Base-by-base conservation (phyloP, 768 basidiomycete genomes). In the Clavaria fumosa region DNA sequence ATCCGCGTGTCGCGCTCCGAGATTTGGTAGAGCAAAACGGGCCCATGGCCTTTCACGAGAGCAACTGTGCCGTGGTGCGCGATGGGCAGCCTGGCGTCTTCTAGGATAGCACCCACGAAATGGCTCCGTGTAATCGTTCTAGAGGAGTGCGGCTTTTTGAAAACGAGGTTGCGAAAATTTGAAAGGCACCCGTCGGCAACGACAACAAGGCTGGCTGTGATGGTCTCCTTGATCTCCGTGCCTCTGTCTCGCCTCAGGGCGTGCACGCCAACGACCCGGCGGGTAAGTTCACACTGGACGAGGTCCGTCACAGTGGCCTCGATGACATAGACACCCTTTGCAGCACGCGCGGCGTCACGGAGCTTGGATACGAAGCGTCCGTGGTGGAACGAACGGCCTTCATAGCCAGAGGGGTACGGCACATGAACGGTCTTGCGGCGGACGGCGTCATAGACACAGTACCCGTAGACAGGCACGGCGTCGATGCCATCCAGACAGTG, bases 151-250 rank as follows among this genome's bases (percentile, higher is more conserved):
- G n/a, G n/a, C n/a, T n/a, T n/a, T 49, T 73, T 75, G 66, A 78
- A 67, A n/a, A 88, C 73, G 1, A 62, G 43, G 7, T 57, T 64
- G 35, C 93, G 69, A 64, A 99, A 91, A 51, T 91, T 95, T 3
- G 86, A 91, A 59, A 85, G 85, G 55, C 88, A 95, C 0, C 93
- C 93, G 53, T 99, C 93, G 3, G 91, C 89, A 41, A 96, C 60
- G 52, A 97, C 60, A 31, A 88, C 83, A 35, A 99, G 55, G 45
- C 80, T 75, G 0, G 84, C 89, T 41, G 63, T 67, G 49, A 77
- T 76, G 0, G 66, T 50, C 42, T 75, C 66, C 47, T 71, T 69
- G 43, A 63, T 63, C 17, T 43, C 45, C 10, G 55, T 53, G 12
- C 41, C 43, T 17, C 45, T 43, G 18, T 28, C 42, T 43, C 65